Percentiles rank a stretch among this genome's conserved stretches.
Evolutionary conservation across 805 yeast genomes (phyloP).

Genomic region (Candida orba): DNA sequence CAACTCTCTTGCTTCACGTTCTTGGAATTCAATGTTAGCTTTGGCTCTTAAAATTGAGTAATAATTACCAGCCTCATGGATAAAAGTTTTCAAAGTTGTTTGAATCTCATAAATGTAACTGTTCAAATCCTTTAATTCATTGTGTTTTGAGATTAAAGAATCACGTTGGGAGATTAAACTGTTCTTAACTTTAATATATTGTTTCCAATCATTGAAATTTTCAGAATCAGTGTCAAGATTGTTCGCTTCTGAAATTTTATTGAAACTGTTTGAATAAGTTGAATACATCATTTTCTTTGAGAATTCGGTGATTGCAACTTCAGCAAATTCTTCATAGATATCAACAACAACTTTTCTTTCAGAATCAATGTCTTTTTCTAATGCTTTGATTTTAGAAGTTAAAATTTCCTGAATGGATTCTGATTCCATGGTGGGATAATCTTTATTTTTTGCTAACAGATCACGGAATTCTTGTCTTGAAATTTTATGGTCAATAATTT

Average conservation of each 20-base stretch:
- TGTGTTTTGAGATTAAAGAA: conserved; percentile 31
- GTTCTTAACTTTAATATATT: conserved; percentile 50
- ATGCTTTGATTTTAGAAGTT: conserved; percentile 23
- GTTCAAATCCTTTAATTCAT: conserved; percentile 25
- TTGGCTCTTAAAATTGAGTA: conserved; percentile 49
- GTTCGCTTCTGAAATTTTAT: conserved; percentile 13
- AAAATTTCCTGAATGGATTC: conserved; percentile 28
- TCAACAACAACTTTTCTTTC: conserved; percentile 47
- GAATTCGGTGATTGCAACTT: conserved; percentile 57
- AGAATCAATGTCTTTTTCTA: conserved; percentile 30
- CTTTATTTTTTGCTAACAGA: conserved; percentile 28
- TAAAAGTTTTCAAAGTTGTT: conserved; percentile 37
- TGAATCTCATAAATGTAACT: conserved; percentile 29
- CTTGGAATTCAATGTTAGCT: conserved; percentile 51
- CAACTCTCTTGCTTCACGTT: conserved; percentile 40
- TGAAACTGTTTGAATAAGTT: conserved; percentile 17
- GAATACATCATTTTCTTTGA: conserved; percentile 47
- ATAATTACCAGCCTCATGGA: conserved; percentile 57
- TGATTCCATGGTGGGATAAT: conserved; percentile 24
- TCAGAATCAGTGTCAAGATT: conserved; percentile 24
- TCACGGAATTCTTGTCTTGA: conserved; percentile 44
- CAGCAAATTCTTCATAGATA: conserved; percentile 67
- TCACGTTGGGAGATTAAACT: conserved; percentile 51
- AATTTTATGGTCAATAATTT: conserved; percentile 30
- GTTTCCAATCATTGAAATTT: conserved; percentile 52